phyloP scores from a whole-genome alignment of 208 protist genomes.

The Wallacemonas sp. region DNA sequence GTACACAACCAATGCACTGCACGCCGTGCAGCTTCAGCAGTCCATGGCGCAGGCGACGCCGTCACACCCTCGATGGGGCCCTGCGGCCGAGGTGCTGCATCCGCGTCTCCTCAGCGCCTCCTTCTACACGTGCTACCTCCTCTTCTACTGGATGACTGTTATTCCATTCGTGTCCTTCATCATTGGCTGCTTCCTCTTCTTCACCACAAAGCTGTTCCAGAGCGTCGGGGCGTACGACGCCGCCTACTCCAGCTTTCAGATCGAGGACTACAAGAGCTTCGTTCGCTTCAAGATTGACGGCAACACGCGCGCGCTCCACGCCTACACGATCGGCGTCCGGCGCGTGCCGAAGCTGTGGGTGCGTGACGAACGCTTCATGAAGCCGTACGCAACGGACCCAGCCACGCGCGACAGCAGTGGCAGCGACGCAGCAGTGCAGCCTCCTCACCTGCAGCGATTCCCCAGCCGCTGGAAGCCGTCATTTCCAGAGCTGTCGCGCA shows the following conservation, averaged over 20 bases:
- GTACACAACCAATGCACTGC: slow-evolving; percentile 23
- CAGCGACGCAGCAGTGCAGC: slow-evolving; percentile 13
- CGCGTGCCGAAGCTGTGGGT: slow-evolving; percentile 37
- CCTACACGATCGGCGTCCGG: slow-evolving; percentile 32
- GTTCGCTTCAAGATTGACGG: slow-evolving; percentile 31
- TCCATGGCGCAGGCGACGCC: neutral
- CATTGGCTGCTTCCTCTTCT: slow-evolving; percentile 37
- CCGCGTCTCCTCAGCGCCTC: neutral
- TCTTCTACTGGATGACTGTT: slow-evolving; percentile 37
- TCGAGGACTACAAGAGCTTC: slow-evolving; percentile 52
- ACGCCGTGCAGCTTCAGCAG: neutral
- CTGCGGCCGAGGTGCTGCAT: neutral
- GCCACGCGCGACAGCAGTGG: too few relatives aligned
- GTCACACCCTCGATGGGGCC: neutral
- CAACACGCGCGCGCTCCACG: slow-evolving; percentile 25
- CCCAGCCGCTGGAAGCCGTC: slow-evolving; percentile 34
- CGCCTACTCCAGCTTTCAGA: slow-evolving; percentile 46
- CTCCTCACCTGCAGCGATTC: slow-evolving; percentile 24
- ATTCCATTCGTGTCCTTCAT: slow-evolving; percentile 37
- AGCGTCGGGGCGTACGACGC: slow-evolving; percentile 27
- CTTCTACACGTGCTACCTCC: neutral
- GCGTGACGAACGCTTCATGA: slow-evolving; percentile 20
- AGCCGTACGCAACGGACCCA: slow-evolving; percentile 5
- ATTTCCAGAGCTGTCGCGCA: slow-evolving; percentile 3
- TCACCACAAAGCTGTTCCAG: slow-evolving; percentile 31